These are phyloP conservation scores for Astragalus membranaceus DNA, from an alignment of 306 rosid species.

Conservation along the genomic window DNA sequence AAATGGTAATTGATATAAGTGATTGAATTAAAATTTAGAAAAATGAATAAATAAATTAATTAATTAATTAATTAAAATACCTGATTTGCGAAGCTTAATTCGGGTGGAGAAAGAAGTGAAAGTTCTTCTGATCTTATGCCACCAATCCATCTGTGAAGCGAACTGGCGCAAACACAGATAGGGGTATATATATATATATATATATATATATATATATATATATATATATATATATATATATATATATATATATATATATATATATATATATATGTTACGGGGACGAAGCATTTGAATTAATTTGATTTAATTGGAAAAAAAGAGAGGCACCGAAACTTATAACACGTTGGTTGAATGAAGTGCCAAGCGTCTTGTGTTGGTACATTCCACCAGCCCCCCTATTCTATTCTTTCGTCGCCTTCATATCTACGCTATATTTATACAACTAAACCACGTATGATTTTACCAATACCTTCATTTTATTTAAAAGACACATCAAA, in stretches of 20 bases:
- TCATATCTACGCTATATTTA: no score
- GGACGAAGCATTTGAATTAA: background rate
- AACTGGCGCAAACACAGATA: background rate
- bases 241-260: no score
- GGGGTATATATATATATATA: no score
- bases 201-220: no score
- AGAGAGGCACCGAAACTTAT: conserved; percentile 25
- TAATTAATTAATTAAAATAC: background rate
- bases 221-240: no score
- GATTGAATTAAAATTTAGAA: background rate
- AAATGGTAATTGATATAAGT: no score
- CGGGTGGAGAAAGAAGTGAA: conserved; percentile 27
- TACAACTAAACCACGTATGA: no score
- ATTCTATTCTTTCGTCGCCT: background rate
- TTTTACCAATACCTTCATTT: no score
- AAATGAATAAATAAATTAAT: background rate
- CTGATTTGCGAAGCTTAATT: conserved; percentile 40
- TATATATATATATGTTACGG: no score
- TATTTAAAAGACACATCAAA: no score
- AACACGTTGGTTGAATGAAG: conserved; percentile 42
- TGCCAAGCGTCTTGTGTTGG: conserved; percentile 47
- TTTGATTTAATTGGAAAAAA: background rate
- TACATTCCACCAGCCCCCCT: conserved; percentile 18
- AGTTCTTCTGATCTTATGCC: conserved; percentile 36
- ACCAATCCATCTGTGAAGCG: conserved; percentile 39